Evolutionary conservation across 176 grass and related monocot species (phyloP).

Genomic region (Zizania latifolia): DNA sequence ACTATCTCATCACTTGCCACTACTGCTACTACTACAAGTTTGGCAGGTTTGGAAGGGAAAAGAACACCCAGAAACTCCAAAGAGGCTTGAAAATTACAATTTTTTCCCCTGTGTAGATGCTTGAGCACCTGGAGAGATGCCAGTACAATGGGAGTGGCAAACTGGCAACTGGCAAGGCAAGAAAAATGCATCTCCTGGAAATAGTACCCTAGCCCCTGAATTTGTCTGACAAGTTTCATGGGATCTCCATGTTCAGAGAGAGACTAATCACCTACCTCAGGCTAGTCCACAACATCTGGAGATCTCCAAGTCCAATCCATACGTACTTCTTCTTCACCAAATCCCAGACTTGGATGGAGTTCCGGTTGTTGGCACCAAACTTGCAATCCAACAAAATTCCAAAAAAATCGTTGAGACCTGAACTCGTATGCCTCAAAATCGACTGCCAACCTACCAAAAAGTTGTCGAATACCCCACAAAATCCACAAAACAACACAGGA

Average conservation of each 20-base stretch:
- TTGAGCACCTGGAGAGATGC: background rate
- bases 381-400: slow-evolving; percentile 7
- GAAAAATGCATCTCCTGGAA: background rate
- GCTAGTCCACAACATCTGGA: background rate
- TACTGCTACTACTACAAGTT: background rate
- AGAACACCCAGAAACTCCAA: background rate
- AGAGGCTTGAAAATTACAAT: too few species aligned
- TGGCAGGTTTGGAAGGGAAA: background rate
- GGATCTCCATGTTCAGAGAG: slow-evolving; percentile 4
- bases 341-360: background rate
- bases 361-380: slow-evolving; percentile 23
- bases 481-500: background rate
- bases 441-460: slow-evolving; percentile 23
- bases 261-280: background rate
- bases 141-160: background rate
- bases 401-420: background rate
- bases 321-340: background rate
- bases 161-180: background rate
- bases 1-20: background rate
- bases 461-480: slow-evolving; percentile 4
- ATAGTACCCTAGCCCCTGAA: background rate
- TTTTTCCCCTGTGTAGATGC: background rate
- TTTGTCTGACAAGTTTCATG: background rate
- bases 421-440: slow-evolving; percentile 22
- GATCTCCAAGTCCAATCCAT: slow-evolving; percentile 5